Evolutionary conservation across 768 basidiomycete genomes (phyloP), one percentile per base, ranked within the genome.

Genomic region (Lactifluus volemus): DNA sequence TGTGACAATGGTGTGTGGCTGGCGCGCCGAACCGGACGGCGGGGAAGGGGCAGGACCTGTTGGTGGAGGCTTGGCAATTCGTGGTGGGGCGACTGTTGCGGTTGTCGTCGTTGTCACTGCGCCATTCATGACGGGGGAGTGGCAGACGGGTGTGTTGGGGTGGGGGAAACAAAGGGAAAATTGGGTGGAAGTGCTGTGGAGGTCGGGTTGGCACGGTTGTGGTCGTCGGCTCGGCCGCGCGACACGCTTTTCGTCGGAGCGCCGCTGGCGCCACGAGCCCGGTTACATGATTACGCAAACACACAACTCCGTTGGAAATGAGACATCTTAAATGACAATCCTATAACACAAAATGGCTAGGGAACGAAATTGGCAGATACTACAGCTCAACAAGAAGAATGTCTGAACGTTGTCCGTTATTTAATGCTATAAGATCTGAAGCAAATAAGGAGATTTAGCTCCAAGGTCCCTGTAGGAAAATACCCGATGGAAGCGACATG

Each of bases 11-110:
- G 56, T 41, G 45, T 80, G 77, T 50, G 80, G 76, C 56, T 76
- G 75, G 59, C 85, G 86, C 38, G 83, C 80, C 60, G 84, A 84
- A 11, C 51, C 52, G 39, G 56, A 42, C 21, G 56, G 56, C 52
- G 61, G 61, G 32, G 41, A 39, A 29, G 72, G 71, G n/a, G 72
- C 68, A 49, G 70, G 72, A 21, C 70, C 69, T 12, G 70, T 64
- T 17, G 72, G 73, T 5, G 69, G 69, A 8, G 71, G 72, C 59
- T 70, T 73, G 38, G 63, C 47, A 2, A 57, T 54, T 29, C 65
- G 55, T 34, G 59, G 52, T 45, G 55, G n/a, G 25, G 52, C 47
- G 14, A 49, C 30, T 30, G 44, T 25, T 29, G 63, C 34, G 30
- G 63, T 55, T 2, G 62, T 45, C 1, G 61, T 41, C 5, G 61